phyloP scores from a whole-genome alignment of 2,329 filamentous ascomycete species.

The Venturiaceae sp. region DNA sequence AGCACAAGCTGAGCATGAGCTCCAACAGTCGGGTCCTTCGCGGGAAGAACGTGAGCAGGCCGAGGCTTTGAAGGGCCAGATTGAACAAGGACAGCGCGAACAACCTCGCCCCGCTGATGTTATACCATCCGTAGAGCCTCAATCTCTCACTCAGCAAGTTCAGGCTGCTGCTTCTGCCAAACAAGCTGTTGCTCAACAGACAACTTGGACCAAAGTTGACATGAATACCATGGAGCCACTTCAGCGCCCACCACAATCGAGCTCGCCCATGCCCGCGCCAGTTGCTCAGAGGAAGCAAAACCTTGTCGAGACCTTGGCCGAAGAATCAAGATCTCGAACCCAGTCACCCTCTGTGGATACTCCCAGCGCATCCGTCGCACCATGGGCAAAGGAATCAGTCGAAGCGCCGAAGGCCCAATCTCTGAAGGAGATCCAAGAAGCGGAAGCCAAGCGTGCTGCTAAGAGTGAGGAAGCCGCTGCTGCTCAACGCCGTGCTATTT shows the following conservation, averaged over 20 bases:
- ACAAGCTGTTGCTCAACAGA: conserved; percentile 44
- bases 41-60: not conserved
- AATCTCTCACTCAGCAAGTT: conserved; percentile 72
- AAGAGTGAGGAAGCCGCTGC: conserved; percentile 76
- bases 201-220: conserved; percentile 51
- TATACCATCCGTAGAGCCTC: conserved; percentile 18
- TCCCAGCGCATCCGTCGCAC: conserved; percentile 66
- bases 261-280: conserved; percentile 77
- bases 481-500: conserved; percentile 63
- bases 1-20: conserved; percentile 56
- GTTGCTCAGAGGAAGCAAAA: conserved; percentile 82
- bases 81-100: conserved; percentile 11
- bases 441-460: conserved; percentile 85
- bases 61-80: conserved; percentile 22
- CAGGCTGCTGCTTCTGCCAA: conserved; percentile 61
- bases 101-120: conserved; percentile 13
- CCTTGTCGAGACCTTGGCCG: conserved; percentile 62
- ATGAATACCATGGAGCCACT: conserved; percentile 49
- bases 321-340: conserved; percentile 61
- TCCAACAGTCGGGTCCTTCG: conserved; percentile 15
- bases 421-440: conserved; percentile 92
- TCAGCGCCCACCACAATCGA: conserved; percentile 66
- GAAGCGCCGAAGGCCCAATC: conserved; percentile 76
- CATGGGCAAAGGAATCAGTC: conserved; percentile 81
- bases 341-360: conserved; percentile 63